Evolutionary conservation across 2,329 filamentous ascomycete species (phyloP), one percentile per base, ranked within the genome.

Genomic region (Albifimbria verrucaria): DNA sequence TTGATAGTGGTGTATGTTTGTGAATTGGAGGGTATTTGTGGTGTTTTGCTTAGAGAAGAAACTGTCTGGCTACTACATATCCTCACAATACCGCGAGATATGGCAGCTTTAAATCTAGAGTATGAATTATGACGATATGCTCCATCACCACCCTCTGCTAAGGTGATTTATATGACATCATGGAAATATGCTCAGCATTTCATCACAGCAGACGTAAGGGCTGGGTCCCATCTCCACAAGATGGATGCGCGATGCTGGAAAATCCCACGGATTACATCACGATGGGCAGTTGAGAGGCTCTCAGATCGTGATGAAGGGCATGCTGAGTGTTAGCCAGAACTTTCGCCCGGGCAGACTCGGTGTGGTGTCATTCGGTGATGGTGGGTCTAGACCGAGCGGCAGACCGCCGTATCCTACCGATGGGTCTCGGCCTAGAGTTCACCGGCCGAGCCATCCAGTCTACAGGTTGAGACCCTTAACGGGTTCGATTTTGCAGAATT

Each of bases 151-250:
- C n/a, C n/a, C n/a, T n/a, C n/a, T n/a, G n/a, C 12, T 39, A 15
- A 12, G 32, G 15, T n/a, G 32, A 20, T 42, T 41, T 48, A 12
- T 26, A 52, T 52, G 50, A 52, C 50, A 52, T 52, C 50, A 52
- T 52, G 50, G 43, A 48, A 39, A 42, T 39, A 12, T n/a, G 15
- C 23, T 15, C 18, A 52, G 9, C 24, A 57, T 55, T 53, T 26
- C 41, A 24, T 51, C 50, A 22, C 48, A 50, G 12, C 41, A 55
- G 24, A 49, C 45, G 48, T 43, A 22, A 24, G 4, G 9, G 15
- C 32, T 39, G 32, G 32, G 32, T 39, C 32, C 4, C 11, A 39
- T n/a, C 32, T 39, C 32, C 32, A 39, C 32, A 39, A n/a, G 18
- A 39, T 39, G 32, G 15, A n/a, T 4, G 18, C 32, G 18, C 15